Evolutionary conservation across 2,329 filamentous ascomycete species (phyloP).

Genomic region (Metarhizium album): DNA sequence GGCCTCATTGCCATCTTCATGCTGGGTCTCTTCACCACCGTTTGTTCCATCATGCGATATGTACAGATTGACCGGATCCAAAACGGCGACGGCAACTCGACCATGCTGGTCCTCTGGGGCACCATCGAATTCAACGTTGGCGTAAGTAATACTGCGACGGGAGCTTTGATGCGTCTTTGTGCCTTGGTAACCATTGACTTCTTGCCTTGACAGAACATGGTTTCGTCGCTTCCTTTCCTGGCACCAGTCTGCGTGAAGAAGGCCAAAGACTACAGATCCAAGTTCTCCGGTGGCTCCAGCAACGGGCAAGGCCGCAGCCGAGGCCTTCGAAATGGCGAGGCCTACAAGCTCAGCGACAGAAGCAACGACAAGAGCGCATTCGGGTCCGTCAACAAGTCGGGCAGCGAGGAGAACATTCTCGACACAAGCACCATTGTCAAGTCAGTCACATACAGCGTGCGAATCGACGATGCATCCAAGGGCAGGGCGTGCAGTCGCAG

Average conservation of each 20-base stretch:
- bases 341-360: conserved; percentile 29
- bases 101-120: conserved; percentile 45
- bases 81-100: conserved; percentile 41
- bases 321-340: conserved; percentile 17
- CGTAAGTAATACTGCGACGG: conserved; percentile 25
- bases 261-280: conserved; percentile 30
- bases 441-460: conserved; percentile 30
- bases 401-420: conserved; percentile 30
- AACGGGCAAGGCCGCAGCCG: conserved; percentile 14
- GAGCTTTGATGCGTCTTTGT: not conserved
- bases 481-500: not conserved
- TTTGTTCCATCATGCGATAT: conserved; percentile 43
- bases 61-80: conserved; percentile 39
- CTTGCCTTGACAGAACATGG: conserved; percentile 33
- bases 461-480: conserved; percentile 20
- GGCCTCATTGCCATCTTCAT: conserved; percentile 41
- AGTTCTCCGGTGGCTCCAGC: conserved; percentile 23
- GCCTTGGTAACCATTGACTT: not conserved
- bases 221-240: conserved; percentile 34
- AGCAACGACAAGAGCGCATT: conserved; percentile 22
- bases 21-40: conserved; percentile 42
- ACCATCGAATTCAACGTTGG: conserved; percentile 47
- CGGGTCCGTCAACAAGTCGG: conserved; percentile 14
- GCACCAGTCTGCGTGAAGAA: conserved; percentile 32
- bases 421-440: conserved; percentile 26